A percentile compares a stretch with the other conserved stretches of the same genome.
These are phyloP conservation scores for Strigomonas oncopelti DNA, from an alignment of 208 protist species.

Conservation along the genomic window DNA sequence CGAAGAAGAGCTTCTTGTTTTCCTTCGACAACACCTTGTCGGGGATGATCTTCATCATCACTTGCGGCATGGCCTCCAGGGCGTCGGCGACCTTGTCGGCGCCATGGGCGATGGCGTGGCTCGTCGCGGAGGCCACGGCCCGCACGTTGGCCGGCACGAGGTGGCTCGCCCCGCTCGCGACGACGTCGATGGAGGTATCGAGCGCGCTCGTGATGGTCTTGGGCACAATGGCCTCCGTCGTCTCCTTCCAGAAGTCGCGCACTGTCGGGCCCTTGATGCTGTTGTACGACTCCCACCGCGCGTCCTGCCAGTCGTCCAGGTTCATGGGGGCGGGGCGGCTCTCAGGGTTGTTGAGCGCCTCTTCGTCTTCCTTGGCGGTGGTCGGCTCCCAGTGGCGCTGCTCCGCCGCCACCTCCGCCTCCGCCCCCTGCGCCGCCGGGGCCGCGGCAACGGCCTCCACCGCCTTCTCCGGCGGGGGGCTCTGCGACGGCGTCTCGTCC, in stretches of 20 bases:
- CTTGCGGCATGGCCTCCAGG: slow-evolving; percentile 32
- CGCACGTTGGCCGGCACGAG: slow-evolving; percentile 22
- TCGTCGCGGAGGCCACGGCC: slow-evolving; percentile 13
- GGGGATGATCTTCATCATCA: slow-evolving; percentile 37
- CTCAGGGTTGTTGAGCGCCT: background rate
- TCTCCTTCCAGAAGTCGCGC: slow-evolving; percentile 28
- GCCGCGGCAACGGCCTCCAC: background rate
- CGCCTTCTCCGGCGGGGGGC: slow-evolving; percentile 1
- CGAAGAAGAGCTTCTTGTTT: slow-evolving; percentile 46
- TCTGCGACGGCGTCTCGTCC: background rate
- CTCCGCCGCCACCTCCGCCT: too few species aligned
- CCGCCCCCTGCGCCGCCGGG: too few species aligned
- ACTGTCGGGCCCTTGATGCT: slow-evolving; percentile 5
- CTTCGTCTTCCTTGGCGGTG: background rate
- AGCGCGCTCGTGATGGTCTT: slow-evolving; percentile 10
- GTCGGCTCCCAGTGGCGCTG: background rate
- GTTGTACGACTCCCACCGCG: slow-evolving; percentile 37
- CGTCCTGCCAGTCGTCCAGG: slow-evolving; percentile 37
- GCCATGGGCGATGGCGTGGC: slow-evolving; percentile 17
- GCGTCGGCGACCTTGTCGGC: slow-evolving; percentile 24
- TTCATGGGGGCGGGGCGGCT: slow-evolving; percentile 14
- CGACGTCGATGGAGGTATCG: slow-evolving; percentile 14
- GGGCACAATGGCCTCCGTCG: slow-evolving; percentile 23
- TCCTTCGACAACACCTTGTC: slow-evolving; percentile 35
- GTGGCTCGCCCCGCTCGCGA: slow-evolving; percentile 12